Evolutionary conservation across 2,329 filamentous ascomycete species (phyloP).

Genomic region (Penicillium sp.): DNA sequence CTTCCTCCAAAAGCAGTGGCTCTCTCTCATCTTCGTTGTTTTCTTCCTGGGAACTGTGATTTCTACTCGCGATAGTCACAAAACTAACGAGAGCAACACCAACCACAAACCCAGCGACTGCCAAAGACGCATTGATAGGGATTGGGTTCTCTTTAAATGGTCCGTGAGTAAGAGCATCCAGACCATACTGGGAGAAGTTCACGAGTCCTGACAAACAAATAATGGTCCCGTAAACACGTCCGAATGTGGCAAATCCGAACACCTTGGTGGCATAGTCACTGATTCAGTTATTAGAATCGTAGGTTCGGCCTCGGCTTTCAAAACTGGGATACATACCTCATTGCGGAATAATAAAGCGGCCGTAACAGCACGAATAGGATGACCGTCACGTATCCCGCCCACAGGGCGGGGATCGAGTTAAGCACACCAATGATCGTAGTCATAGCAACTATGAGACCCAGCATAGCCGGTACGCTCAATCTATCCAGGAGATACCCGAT

Average conservation of each 20-base stretch:
- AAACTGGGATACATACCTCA: slow-evolving; percentile 53
- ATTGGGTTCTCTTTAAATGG: slow-evolving; percentile 68
- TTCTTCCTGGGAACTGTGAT: slow-evolving; percentile 11
- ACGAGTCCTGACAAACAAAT: slow-evolving; percentile 79
- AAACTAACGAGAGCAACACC: slow-evolving; percentile 63
- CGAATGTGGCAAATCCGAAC: slow-evolving; percentile 87
- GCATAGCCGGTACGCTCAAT: slow-evolving; percentile 65
- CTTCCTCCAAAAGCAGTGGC: slow-evolving; percentile 25
- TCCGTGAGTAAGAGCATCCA: slow-evolving; percentile 73
- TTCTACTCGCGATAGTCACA: slow-evolving; percentile 45
- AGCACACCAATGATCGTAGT: slow-evolving; percentile 72
- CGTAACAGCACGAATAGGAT: slow-evolving; percentile 79
- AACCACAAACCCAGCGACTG: slow-evolving; percentile 59
- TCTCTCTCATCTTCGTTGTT: slow-evolving; percentile 24
- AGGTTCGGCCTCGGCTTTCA: background rate
- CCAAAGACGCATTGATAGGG: slow-evolving; percentile 68
- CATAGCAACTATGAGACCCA: slow-evolving; percentile 63
- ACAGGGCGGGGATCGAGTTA: slow-evolving; percentile 63
- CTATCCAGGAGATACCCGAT: slow-evolving; percentile 77
- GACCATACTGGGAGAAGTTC: slow-evolving; percentile 74
- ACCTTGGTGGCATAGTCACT: slow-evolving; percentile 84
- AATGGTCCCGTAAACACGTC: slow-evolving; percentile 84
- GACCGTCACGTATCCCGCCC: slow-evolving; percentile 68
- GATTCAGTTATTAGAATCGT: background rate
- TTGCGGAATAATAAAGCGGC: slow-evolving; percentile 85